phyloP scores from a whole-genome alignment of 805 yeast genomes.

The Spathaspora gorwiae region DNA sequence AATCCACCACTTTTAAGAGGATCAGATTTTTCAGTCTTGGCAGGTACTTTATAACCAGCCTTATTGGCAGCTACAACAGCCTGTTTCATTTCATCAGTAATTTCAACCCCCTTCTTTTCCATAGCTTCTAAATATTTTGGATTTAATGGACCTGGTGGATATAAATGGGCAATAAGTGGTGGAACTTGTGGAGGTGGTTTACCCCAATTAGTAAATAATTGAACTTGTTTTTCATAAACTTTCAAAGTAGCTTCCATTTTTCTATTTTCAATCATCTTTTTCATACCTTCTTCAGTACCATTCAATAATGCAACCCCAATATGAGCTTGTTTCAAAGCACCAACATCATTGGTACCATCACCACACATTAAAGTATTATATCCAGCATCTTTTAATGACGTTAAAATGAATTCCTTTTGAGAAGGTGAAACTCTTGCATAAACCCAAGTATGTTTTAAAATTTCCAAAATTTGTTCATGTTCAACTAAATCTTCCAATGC shows the following conservation, averaged over 20 bases:
- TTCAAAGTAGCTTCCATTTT: constrained; percentile 58
- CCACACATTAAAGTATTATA: constrained; percentile 98
- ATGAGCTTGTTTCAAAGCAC: constrained; percentile 97
- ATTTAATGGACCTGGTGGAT: constrained; percentile 92
- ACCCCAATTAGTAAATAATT: constrained; percentile 74
- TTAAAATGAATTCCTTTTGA: constrained; percentile 89
- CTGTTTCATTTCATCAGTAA: constrained; percentile 68
- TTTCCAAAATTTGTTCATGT: constrained; percentile 64
- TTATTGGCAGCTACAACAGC: constrained; percentile 52
- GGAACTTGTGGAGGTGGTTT: constrained; percentile 85
- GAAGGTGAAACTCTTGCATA: constrained; percentile 96
- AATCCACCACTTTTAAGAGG: constrained; percentile 47
- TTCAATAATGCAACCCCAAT: constrained; percentile 96
- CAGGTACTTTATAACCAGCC: constrained; percentile 2
- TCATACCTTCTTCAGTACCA: constrained; percentile 93
- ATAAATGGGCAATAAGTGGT: constrained; percentile 81
- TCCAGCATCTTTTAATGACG: constrained; percentile 78
- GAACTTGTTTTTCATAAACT: constrained; percentile 81
- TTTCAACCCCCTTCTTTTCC: constrained; percentile 75
- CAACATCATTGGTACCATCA: constrained; percentile 99
- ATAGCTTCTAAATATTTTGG: constrained; percentile 84
- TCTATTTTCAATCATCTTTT: constrained; percentile 79
- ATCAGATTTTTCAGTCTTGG: constrained; percentile 17
- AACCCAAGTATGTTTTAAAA: constrained; percentile 90
- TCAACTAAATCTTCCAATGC: constrained; percentile 67